Base-by-base conservation (phyloP, 352 stramenopile species). In the Phytophthora aleatoria region DNA sequence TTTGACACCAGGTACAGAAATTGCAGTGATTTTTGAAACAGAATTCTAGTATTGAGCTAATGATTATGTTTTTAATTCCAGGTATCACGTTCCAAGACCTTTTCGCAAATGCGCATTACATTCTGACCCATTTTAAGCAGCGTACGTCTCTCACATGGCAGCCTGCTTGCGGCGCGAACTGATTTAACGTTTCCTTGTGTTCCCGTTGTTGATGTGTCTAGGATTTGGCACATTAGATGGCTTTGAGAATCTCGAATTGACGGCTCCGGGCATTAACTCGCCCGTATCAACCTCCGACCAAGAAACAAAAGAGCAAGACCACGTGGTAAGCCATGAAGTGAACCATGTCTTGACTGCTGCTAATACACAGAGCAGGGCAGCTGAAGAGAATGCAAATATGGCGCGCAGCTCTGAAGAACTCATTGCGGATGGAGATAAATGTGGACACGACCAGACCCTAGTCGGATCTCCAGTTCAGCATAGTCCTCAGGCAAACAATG, bases 61-160 rank as follows among this genome's bases (percentile, higher is more conserved):
- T 33, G 3, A 24, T 56, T 26, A 15, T 8, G 12, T 44, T 39
- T 39, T 45, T 9, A 8, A 55, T 60, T 60, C 8, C 35, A 86
- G 77, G 54, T 15, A 33, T 78, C 20, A 75, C 51, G 20, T 61
- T 80, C 50, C 52, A 55, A 42, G 63, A 75, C 7, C 43, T 82
- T 24, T 76, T 77, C 15, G 61, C 64, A 27, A 28, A 74, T 39
- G 74, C 45, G 5, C 57, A 82, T 11, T 47, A 68, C n/a, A 76
- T 86, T 50, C 16, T 88, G 13, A 75, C 65, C 27, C 39, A 69
- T 30, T 85, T 83, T 57, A 55, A 85, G 42, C 51, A 77, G 33
- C 68, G 79, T 86, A 79, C 47, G 79, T 38, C 41, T 28, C 10
- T 30, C 24, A 26, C 16, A 20, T 56, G 15, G 13, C 8, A 53